These are phyloP conservation scores for Fusarium sp. DNA, from an alignment of 2,329 filamentous ascomycete genomes.

Conservation along the genomic window DNA sequence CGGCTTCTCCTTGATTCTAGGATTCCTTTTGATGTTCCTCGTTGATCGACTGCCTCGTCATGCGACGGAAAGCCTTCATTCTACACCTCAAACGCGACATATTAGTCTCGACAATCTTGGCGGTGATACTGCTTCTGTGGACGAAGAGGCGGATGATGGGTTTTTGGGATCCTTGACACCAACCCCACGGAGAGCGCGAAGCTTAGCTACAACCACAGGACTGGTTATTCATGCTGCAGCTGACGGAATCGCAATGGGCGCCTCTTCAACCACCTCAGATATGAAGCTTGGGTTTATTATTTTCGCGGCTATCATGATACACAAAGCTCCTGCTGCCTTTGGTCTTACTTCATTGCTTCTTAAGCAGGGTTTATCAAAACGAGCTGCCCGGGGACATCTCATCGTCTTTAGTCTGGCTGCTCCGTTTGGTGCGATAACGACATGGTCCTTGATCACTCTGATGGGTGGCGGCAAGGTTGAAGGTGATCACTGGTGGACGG, in stretches of 20 bases:
- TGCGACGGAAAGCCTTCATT: conserved; percentile 70
- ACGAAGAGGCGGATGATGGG: conserved; percentile 65
- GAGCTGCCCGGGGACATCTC: conserved; percentile 83
- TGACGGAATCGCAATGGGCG: conserved; percentile 94
- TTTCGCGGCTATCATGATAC: conserved; percentile 95
- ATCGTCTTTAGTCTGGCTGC: conserved; percentile 92
- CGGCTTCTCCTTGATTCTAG: conserved; percentile 84
- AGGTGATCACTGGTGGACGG: conserved; percentile 86
- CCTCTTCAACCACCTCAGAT: conserved; percentile 79
- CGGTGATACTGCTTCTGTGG: conserved; percentile 58
- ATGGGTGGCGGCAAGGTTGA: conserved; percentile 68
- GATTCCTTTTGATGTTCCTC: conserved; percentile 96
- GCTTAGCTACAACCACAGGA: conserved; percentile 86
- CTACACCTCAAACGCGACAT: conserved; percentile 76
- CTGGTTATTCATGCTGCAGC: conserved; percentile 96
- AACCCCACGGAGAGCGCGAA: conserved; percentile 66
- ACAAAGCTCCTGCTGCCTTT: conserved; percentile 96
- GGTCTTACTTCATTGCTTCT: conserved; percentile 89
- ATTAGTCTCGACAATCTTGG: conserved; percentile 88
- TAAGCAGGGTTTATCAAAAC: conserved; percentile 89
- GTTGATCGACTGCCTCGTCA: conserved; percentile 86
- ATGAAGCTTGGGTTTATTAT: conserved; percentile 87
- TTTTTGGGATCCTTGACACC: conserved; percentile 68
- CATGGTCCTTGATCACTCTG: conserved; percentile 81
- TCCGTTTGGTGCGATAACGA: conserved; percentile 83